These are phyloP conservation scores for Stephania yunnanensis DNA, from an alignment of 164 flowering plant genomes.

Conservation along the genomic window DNA sequence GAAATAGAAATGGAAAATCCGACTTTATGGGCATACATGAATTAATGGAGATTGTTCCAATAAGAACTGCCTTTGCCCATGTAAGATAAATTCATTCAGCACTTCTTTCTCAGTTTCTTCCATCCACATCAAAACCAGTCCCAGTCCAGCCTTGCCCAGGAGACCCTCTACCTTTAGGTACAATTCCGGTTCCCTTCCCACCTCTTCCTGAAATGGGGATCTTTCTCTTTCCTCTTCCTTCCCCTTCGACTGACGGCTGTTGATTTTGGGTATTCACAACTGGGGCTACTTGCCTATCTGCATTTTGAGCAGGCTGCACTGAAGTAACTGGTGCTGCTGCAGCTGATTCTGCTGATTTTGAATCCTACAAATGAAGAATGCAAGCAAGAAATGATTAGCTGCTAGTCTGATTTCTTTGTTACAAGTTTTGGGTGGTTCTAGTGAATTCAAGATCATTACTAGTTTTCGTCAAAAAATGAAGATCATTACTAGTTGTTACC, in stretches of 20 bases:
- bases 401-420: background rate
- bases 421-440: background rate
- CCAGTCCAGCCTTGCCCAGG: slow-evolving; percentile 91
- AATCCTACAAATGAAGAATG: slow-evolving; percentile 31
- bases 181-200: slow-evolving; percentile 57
- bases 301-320: slow-evolving; percentile 17
- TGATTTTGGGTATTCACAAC: slow-evolving; percentile 34
- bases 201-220: slow-evolving; percentile 46
- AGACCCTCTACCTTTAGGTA: slow-evolving; percentile 68
- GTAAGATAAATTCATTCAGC: background rate
- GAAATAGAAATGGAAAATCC: background rate
- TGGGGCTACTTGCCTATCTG: slow-evolving; percentile 24
- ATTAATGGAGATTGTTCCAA: background rate
- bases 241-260: slow-evolving; percentile 40
- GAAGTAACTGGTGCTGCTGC: slow-evolving; percentile 10
- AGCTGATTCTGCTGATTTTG: slow-evolving; percentile 22
- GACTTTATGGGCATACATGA: background rate
- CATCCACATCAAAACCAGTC: slow-evolving; percentile 87
- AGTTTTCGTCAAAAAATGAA: background rate
- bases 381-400: slow-evolving; percentile 13
- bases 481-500: background rate
- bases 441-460: background rate
- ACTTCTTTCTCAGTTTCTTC: slow-evolving; percentile 33
- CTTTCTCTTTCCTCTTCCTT: slow-evolving; percentile 69
- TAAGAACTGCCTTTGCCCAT: background rate